Base-by-base conservation (phyloP, 805 yeast species). In the Saccharomycopsis schoenii region DNA sequence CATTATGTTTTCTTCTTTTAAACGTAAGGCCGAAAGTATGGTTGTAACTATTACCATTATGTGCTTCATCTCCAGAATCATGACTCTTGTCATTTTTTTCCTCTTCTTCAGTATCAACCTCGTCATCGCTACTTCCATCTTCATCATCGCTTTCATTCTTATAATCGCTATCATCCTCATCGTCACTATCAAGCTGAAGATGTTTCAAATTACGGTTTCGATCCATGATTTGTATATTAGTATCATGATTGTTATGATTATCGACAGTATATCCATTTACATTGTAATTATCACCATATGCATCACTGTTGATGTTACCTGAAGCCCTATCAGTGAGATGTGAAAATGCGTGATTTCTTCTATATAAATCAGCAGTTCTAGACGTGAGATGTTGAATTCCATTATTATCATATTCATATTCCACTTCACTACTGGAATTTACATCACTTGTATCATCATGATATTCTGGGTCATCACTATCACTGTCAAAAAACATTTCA, bases 241-340 rank as follows among this genome's bases (percentile, higher is more conserved):
- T 51, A 15, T 50, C 42, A 34, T 29, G 42, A 17, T 47, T 24
- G 1, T 34, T 57, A 8, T 42, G 55, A 17, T 60, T 42, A 11
- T 54, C 56, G 10, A 55, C 61, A 19, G 21, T 60, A 25, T 59
- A 56, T 51, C 34, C 63, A 39, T 64, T 62, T 14, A 61, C 63
- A 39, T 56, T 63, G 21, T 56, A 65, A 24, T 47, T 60, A 1
- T 50, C 59, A 14, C 50, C 64, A 21, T 59, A 65, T 5, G 60
- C 68, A 19, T 66, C 69, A 39, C 66, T 68, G 6, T 62, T 68
- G 1, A 47, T 62, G 5, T 59, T 66, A 2, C 60, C 65, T 43
- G 61, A 64, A 24, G 68, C 68, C n/a, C 61, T 61, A 41, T 57
- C 64, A 11, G 60, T 64, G 10, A 60, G 65, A 14, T 59, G 66